Evolutionary conservation across 805 yeast genomes (phyloP), one percentile per base, ranked within the genome.

Genomic region (Cyberlindnera nakhonratchasimensis): DNA sequence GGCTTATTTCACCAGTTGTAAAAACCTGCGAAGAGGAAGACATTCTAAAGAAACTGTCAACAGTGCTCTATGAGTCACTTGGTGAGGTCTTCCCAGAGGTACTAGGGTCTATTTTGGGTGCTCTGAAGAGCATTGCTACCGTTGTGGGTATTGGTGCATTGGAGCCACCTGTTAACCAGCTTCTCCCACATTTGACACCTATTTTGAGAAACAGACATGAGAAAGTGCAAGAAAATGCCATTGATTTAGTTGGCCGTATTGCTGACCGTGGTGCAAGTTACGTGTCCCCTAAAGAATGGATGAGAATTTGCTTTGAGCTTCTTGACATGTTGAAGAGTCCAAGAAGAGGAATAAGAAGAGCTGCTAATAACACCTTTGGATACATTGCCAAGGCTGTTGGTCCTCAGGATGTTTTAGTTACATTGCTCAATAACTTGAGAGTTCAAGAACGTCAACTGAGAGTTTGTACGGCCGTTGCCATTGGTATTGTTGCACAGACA

Each of bases 1-100:
- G 80, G 1, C 69, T 74, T 18, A 65, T 88, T 18, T 82, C 90
- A 0, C 80, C 84, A 0, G 82, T 78, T 2, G 69, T 91, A 35
- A 75, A 76, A 50, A 58, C 67, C 11, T 85, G 96, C 58, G 75
- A 72, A 8, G 84, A 86, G 54, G 74, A 72, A 26, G 80, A 73
- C 11, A 63, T 86, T 40, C 58, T 91, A 47, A 72, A 72, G 42
- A 84, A 84, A 53, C 66, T 91, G 40, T 80, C 89, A 5, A 74
- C 85, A 18, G 81, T 90, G 13, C 66, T 93, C 25, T 88, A 84
- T 60, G 99, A 93, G 61, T 84, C 93, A 12, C 70, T 93, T 9
- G 99, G 99, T 16, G 99, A 93, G 58, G 91, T 84, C 6, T 88
- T 80, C 51, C 99, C 99, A 0, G 96, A 89, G 39, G 97, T 89